Evolutionary conservation across 1,284 basidiomycete genomes (phyloP), one percentile per base, ranked within the genome.

Genomic region (Baeospora myosura): DNA sequence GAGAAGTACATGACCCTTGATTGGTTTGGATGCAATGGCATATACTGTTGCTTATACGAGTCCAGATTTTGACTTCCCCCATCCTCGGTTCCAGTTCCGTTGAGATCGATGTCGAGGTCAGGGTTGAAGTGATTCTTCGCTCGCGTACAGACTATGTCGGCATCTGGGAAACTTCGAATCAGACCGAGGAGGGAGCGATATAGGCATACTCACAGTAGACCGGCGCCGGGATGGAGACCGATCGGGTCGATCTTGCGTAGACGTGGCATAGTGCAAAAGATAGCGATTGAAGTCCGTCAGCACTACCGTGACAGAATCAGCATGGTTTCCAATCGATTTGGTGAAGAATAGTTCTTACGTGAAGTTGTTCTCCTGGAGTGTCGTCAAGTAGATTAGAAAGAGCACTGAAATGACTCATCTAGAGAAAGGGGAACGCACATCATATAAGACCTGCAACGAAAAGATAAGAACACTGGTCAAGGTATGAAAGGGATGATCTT

Each of bases 71-170:
- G 2, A 14, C 38, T 20, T 40, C 31, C 31, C 16, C 17, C 12
- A 14, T 21, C 24, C 38, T 18, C 17, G 3, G 38, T 40, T 7
- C 11, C 23, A 3, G 24, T 40, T 20, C 31, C 38, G 8, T 23
- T 29, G n/a, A 40, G 21, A n/a, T 40, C 38, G 10, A 23, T 5
- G 4, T 16, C 38, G n/a, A 23, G 25, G 5, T 28, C 38, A 4
- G 86, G 85, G 53, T 83, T 78, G 50, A 83, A 89, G 55, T 89
- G 87, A 53, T 85, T 84, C 63, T 83, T 85, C 0, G 84, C 82
- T 3, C 85, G 71, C 2, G 80, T 70, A 52, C 85, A 89, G n/a
- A 89, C 85, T 39, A 88, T 86, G 57, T 88, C 84, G 44, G 16
- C 26, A 33, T 12, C 33, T 34, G 33, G 21, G 25, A 45, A 38